Percentiles rank a stretch among this genome's conserved stretches.
phyloP scores from a whole-genome alignment of 2,329 filamentous ascomycete species.

The Hypoxylon sp. region DNA sequence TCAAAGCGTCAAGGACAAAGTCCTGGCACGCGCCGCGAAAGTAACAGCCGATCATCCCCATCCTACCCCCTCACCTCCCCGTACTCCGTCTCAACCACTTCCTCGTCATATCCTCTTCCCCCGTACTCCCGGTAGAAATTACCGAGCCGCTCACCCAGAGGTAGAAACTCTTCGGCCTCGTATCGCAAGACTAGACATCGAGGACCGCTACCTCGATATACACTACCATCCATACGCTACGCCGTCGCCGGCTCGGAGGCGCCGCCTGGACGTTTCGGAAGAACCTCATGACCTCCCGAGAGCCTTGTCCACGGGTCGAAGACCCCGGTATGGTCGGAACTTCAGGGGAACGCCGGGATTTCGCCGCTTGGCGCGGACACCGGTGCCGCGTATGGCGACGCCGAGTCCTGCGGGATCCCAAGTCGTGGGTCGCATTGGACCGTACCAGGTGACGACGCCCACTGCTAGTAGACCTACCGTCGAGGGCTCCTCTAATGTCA shows the following conservation, averaged over 20 bases:
- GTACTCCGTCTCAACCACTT: not conserved
- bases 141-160: not conserved
- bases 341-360: too few species aligned
- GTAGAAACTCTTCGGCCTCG: not conserved
- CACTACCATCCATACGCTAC: not conserved
- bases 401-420: not conserved
- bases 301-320: not conserved
- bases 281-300: not conserved
- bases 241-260: not conserved
- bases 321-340: not conserved
- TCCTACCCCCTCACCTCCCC: not conserved
- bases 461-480: too few species aligned
- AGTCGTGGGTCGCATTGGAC: not conserved
- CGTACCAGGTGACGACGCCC: not conserved
- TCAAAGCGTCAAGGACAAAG: constrained; percentile 1
- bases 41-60: too few species aligned
- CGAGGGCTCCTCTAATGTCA: not conserved
- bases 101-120: not conserved
- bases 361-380: not conserved
- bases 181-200: not conserved
- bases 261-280: not conserved
- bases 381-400: not conserved
- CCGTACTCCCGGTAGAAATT: not conserved
- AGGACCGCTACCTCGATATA: not conserved
- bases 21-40: constrained; percentile 2